A percentile compares a stretch with the other conserved stretches of the same genome.
These are phyloP conservation scores for Glycine tomentella DNA, from an alignment of 306 rosid genomes.

Conservation along the genomic window DNA sequence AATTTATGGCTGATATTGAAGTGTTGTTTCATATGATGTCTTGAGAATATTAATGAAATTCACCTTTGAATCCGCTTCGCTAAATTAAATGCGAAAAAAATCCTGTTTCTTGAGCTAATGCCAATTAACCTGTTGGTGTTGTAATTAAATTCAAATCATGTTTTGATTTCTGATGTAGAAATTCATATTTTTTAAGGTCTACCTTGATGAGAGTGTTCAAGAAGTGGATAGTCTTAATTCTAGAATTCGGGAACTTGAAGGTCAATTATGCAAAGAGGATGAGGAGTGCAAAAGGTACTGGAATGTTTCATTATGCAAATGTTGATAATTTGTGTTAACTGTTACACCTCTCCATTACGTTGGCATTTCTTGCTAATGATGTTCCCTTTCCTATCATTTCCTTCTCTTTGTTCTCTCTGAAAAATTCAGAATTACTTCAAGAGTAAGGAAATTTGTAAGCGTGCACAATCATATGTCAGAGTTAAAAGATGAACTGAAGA, in stretches of 20 bases:
- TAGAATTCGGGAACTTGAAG: conserved; percentile 87
- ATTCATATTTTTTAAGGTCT: conserved; percentile 54
- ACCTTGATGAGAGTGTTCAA: conserved; percentile 76
- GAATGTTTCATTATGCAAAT: conserved; percentile 12
- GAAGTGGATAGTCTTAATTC: conserved; percentile 87
- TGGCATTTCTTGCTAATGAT: conserved; percentile 33
- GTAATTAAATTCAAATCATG: background rate
- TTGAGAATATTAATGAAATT: no score
- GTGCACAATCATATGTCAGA: conserved; percentile 61
- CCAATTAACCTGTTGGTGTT: conserved; percentile 17
- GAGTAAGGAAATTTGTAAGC: conserved; percentile 78
- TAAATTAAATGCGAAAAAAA: conserved; percentile 30
- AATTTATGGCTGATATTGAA: no score
- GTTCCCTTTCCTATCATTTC: conserved; percentile 38
- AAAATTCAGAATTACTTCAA: conserved; percentile 73
- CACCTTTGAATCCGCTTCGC: conserved; percentile 25
- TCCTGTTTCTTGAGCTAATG: conserved; percentile 16
- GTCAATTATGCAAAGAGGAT: conserved; percentile 73
- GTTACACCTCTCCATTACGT: conserved; percentile 30
- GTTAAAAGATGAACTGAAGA: conserved; percentile 82
- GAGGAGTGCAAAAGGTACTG: conserved; percentile 80
- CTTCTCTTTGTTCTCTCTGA: conserved; percentile 40
- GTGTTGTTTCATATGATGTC: no score
- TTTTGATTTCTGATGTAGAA: conserved; percentile 34
- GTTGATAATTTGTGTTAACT: conserved; percentile 26